Conservation (phyloP, 495 filamentous ascomycete species). For the Tuber indicum region DNA sequence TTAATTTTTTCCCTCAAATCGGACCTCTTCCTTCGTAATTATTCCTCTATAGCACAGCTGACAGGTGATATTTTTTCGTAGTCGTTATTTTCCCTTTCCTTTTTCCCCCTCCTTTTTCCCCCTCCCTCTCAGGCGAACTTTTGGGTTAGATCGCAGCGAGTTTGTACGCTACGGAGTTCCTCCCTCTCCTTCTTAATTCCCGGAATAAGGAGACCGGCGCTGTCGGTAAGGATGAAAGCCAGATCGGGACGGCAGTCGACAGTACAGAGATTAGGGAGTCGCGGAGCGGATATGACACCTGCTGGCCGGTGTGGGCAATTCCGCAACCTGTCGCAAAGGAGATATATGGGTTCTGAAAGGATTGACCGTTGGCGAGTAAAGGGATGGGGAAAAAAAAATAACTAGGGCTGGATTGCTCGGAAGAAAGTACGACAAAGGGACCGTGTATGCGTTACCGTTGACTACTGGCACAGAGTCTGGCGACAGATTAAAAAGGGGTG, state of each 20-base stretch:
- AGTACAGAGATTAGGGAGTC: conserved; percentile 13
- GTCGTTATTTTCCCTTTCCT: conserved; percentile 12
- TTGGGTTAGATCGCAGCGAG: conserved; percentile 34
- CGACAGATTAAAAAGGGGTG: conserved; percentile 37
- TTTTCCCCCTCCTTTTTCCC: conserved; percentile 29
- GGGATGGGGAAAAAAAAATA: conserved; percentile 16
- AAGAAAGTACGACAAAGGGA: conserved; percentile 38
- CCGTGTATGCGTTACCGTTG: conserved; percentile 40
- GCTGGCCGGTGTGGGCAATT: background rate
- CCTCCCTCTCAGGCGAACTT: conserved; percentile 10
- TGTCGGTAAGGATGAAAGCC: conserved; percentile 38
- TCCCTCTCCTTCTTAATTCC: background rate
- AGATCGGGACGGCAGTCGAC: conserved; percentile 37
- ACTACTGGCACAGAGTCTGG: conserved; percentile 25
- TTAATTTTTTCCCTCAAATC: conserved; percentile 1
- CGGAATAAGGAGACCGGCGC: conserved; percentile 28
- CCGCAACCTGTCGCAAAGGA: background rate
- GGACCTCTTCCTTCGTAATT: conserved; percentile 20
- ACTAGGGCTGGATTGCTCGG: background rate
- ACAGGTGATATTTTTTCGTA: conserved; percentile 13
- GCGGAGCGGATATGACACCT: background rate
- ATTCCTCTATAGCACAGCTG: conserved; percentile 39
- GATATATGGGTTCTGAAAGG: conserved; percentile 29
- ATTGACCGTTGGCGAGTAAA: conserved; percentile 38
- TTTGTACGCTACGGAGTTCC: background rate